These are phyloP conservation scores for Stemphylium beticola DNA, from an alignment of 2,329 filamentous ascomycete species.

Conservation along the genomic window DNA sequence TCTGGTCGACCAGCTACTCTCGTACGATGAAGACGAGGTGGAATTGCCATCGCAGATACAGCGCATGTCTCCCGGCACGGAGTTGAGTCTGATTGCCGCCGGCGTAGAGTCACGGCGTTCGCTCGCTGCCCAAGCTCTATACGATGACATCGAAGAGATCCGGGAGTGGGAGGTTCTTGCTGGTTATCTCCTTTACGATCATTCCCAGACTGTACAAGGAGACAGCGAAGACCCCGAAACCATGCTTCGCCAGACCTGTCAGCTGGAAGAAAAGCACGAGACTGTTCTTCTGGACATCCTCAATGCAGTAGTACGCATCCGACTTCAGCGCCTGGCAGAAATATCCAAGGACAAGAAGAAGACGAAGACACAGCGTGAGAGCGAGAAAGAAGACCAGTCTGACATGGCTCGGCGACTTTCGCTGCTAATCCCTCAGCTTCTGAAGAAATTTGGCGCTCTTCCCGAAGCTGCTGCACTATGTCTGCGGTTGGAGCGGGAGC, in stretches of 20 bases:
- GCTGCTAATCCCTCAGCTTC: constrained; percentile 77
- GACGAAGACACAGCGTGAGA: constrained; percentile 61
- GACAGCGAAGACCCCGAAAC: constrained; percentile 65
- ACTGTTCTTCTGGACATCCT: constrained; percentile 85
- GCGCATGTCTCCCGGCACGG: constrained; percentile 50
- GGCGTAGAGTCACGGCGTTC: constrained; percentile 81
- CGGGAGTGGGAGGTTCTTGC: constrained; percentile 87
- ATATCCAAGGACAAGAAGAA: constrained; percentile 63
- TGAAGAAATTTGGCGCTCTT: constrained; percentile 93
- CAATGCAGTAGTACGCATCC: constrained; percentile 78
- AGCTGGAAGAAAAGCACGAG: constrained; percentile 78
- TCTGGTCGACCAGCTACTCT: constrained; percentile 79
- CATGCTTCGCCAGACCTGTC: constrained; percentile 73
- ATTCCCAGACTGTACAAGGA: constrained; percentile 66
- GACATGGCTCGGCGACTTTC: constrained; percentile 79
- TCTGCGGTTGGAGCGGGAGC: constrained; percentile 80
- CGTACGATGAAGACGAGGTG: constrained; percentile 75
- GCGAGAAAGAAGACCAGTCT: constrained; percentile 76
- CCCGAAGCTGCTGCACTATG: constrained; percentile 86
- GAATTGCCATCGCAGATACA: constrained; percentile 60
- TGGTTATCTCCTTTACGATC: constrained; percentile 90
- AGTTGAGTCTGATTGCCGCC: constrained; percentile 61
- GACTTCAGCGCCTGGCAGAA: constrained; percentile 70
- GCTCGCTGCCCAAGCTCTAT: constrained; percentile 83
- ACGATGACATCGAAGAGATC: constrained; percentile 80